These are phyloP conservation scores for Chlamydomonas applanata DNA, from an alignment of 139 green algal genomes.

Conservation along the genomic window DNA sequence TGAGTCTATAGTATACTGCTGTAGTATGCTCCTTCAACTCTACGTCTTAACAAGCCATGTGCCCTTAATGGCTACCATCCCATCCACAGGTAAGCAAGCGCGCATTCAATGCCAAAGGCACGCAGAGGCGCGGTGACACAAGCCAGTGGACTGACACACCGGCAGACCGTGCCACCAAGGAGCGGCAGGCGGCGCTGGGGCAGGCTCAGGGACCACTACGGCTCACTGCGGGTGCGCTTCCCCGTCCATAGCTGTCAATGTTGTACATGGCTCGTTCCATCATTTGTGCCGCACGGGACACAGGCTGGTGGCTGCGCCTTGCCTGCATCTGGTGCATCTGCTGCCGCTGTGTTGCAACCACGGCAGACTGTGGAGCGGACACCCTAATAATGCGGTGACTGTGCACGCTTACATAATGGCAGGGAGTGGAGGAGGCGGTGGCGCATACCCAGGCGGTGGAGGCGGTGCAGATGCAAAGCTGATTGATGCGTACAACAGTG, in stretches of 20 bases:
- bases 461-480: slow-evolving; percentile 1
- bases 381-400: no score
- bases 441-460: neutral
- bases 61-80: no score
- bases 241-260: neutral
- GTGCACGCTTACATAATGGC: no score
- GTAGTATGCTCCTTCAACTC: no score
- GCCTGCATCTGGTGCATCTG: no score
- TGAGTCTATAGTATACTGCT: no score
- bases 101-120: slow-evolving; percentile 29
- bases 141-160: slow-evolving; percentile 73
- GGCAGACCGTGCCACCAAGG: slow-evolving; percentile 36
- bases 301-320: neutral
- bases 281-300: neutral
- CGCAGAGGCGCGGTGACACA: slow-evolving; percentile 53
- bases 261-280: neutral
- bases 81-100: slow-evolving; percentile 28
- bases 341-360: no score
- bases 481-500: slow-evolving; percentile 40
- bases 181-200: slow-evolving; percentile 17
- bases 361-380: no score
- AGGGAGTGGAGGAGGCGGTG: neutral
- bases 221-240: neutral
- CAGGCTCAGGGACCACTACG: slow-evolving; percentile 11
- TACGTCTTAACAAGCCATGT: no score